phyloP scores from a whole-genome alignment of 306 rosid genomes.

The Crataegus laevigata region DNA sequence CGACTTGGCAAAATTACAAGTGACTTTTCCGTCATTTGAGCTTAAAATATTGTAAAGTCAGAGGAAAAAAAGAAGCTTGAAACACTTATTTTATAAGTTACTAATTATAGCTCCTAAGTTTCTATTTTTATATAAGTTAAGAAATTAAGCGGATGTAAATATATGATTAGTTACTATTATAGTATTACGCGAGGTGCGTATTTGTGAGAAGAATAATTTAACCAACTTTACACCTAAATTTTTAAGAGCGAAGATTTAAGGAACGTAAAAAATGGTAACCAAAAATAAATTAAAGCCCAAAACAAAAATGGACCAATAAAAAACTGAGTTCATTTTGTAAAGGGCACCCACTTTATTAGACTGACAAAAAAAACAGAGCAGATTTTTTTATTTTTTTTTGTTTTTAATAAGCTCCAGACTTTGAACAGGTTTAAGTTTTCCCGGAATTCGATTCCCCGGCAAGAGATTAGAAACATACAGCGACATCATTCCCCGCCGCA shows the following conservation, averaged over 20 bases:
- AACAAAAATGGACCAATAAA: neutral
- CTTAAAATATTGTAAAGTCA: neutral
- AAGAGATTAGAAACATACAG: constrained; percentile 50
- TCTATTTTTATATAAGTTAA: too few species aligned
- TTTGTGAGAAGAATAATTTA: too few species aligned
- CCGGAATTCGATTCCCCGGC: constrained; percentile 19
- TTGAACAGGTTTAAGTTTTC: neutral
- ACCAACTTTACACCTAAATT: too few species aligned
- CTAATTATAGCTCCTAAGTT: neutral
- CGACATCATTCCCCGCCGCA: constrained; percentile 37
- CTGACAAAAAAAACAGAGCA: neutral
- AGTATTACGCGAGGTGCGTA: neutral
- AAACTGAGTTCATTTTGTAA: neutral
- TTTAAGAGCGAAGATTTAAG: too few species aligned
- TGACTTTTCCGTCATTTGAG: neutral
- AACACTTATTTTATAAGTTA: too few species aligned
- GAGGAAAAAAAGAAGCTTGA: neutral
- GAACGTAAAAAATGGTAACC: neutral
- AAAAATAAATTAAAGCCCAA: neutral
- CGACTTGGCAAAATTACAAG: neutral
- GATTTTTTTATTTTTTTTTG: too few species aligned
- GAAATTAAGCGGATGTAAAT: neutral
- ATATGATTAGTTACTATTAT: neutral
- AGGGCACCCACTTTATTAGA: neutral
- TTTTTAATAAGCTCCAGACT: neutral